Evolutionary conservation across 2,329 filamentous ascomycete species (phyloP).

Genomic region (Paraphaeosphaeria sporulosa): DNA sequence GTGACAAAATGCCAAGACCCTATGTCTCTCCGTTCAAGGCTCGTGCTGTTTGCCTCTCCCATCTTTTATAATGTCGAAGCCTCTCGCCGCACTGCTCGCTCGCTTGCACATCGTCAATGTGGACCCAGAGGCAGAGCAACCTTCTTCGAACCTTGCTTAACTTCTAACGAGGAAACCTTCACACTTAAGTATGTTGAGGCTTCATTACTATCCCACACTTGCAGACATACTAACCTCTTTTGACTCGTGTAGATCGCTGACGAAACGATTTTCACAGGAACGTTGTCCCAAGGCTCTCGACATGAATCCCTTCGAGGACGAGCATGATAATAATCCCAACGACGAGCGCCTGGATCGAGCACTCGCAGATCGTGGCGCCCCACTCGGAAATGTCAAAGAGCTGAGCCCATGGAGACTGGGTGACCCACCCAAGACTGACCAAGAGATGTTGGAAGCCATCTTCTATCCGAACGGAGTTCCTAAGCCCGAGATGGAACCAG

Average conservation of each 20-base stretch:
- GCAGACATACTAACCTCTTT: neutral
- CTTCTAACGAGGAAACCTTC: no score
- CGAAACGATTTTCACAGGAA: neutral
- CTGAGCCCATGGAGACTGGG: neutral
- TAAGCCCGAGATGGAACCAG: no score
- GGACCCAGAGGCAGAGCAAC: neutral
- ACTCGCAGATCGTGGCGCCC: neutral
- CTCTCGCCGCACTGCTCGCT: neutral
- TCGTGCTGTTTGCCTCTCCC: neutral
- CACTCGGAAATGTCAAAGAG: neutral
- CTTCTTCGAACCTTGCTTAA: neutral
- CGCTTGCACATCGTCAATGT: neutral
- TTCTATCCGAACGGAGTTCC: neutral
- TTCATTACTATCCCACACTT: no score
- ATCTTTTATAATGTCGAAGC: neutral
- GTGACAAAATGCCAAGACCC: neutral
- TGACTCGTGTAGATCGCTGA: neutral
- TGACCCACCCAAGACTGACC: neutral
- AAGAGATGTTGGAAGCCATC: neutral
- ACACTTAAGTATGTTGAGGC: no score
- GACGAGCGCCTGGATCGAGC: neutral
- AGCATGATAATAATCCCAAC: neutral
- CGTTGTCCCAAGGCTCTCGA: neutral
- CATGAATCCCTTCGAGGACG: neutral
- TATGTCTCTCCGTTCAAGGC: neutral